Conservation (phyloP, 345 rosid genomes). For the Pugionium cornutum region DNA sequence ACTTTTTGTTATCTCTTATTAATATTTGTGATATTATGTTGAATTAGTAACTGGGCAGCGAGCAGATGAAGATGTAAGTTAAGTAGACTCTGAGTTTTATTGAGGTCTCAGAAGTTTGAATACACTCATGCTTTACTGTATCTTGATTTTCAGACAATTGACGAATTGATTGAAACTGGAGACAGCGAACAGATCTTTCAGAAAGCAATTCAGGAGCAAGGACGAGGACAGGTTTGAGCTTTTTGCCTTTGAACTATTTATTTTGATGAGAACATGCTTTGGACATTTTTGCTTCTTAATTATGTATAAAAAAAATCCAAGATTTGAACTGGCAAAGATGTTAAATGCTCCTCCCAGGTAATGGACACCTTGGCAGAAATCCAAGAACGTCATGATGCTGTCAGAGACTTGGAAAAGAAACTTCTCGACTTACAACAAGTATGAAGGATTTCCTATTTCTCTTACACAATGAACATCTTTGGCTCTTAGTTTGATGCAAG, state of each 20-base stretch:
- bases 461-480: conserved; percentile 7
- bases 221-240: conserved; percentile 75
- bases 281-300: background rate
- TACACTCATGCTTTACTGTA: background rate
- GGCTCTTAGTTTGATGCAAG: conserved; percentile 9
- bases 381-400: conserved; percentile 96
- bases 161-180: conserved; percentile 49
- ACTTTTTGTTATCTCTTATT: background rate
- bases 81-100: background rate
- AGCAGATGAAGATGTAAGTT: conserved; percentile 44
- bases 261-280: background rate
- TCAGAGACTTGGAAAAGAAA: conserved; percentile 80
- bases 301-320: background rate
- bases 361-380: conserved; percentile 84
- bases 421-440: conserved; percentile 94
- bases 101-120: conserved; percentile 14
- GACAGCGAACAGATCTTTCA: conserved; percentile 67
- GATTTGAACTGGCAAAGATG: conserved; percentile 6
- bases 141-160: conserved; percentile 60
- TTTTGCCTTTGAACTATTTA: background rate
- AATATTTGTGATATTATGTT: conserved; percentile 3
- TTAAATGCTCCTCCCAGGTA: conserved; percentile 47
- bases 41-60: conserved; percentile 43
- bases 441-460: conserved; percentile 20
- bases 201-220: conserved; percentile 89